These are phyloP conservation scores for Berberis vulgaris DNA, from an alignment of 164 flowering plant species.

Conservation along the genomic window DNA sequence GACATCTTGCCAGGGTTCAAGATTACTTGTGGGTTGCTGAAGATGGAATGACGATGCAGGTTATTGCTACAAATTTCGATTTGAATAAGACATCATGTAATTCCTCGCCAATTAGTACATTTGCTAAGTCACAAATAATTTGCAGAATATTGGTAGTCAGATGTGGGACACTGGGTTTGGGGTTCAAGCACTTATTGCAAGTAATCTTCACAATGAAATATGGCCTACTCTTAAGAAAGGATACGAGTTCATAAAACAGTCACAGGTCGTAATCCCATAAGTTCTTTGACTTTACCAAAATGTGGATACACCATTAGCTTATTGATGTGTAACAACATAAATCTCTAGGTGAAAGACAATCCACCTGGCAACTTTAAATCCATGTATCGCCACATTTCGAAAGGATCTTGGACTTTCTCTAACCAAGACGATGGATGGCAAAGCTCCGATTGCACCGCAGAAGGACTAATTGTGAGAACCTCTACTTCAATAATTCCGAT, in stretches of 20 bases:
- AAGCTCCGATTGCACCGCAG: conserved; percentile 84
- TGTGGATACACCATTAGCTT: no score
- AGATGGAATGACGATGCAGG: conserved; percentile 39
- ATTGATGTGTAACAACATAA: no score
- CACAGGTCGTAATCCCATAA: conserved; percentile 19
- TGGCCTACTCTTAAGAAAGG: conserved; percentile 23
- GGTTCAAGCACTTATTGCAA: conserved; percentile 33
- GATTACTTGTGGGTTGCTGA: conserved; percentile 41
- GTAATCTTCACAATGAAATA: conserved; percentile 23
- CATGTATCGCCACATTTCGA: conserved; percentile 81
- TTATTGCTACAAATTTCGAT: not conserved
- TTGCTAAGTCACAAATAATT: not conserved
- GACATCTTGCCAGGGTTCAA: conserved; percentile 30
- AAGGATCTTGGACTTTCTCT: conserved; percentile 95
- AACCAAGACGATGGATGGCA: conserved; percentile 86
- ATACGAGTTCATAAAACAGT: conserved; percentile 23
- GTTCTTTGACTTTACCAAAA: no score
- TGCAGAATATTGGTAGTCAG: conserved; percentile 25
- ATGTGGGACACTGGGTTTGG: conserved; percentile 36
- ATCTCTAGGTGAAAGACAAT: no score
- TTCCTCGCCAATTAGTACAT: not conserved
- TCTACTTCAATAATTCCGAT: not conserved
- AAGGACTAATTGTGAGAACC: conserved; percentile 54
- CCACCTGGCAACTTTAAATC: no score
- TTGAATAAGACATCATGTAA: not conserved